Evolutionary conservation across 2,329 filamentous ascomycete genomes (phyloP).

Genomic region (Aspergillus ochraceus): DNA sequence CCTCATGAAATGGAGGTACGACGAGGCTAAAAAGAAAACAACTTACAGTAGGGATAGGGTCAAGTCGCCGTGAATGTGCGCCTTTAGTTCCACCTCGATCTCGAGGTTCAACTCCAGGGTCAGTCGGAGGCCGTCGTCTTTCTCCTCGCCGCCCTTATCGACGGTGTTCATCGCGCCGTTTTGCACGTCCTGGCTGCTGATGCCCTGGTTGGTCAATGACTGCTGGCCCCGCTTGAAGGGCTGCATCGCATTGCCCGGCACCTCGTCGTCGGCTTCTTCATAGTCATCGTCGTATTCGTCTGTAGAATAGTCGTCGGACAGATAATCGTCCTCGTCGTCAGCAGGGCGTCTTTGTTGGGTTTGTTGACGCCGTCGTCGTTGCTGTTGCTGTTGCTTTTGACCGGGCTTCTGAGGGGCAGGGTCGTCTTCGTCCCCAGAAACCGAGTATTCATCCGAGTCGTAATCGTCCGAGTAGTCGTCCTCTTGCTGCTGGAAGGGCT

Average conservation of each 20-base stretch:
- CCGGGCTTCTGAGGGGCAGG: conserved; percentile 4
- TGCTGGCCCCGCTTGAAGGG: conserved; percentile 21
- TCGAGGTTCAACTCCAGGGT: conserved; percentile 62
- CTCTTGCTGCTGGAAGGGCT: conserved; percentile 22
- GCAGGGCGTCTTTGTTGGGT: conserved; percentile 22
- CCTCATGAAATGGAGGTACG: conserved; percentile 1
- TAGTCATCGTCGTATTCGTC: conserved; percentile 33
- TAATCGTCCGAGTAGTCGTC: conserved; percentile 28
- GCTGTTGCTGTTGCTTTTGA: conserved; percentile 16
- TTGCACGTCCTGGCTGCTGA: conserved; percentile 16
- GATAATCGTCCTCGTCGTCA: conserved; percentile 33
- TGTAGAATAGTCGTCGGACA: conserved; percentile 30
- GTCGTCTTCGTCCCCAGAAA: conserved; percentile 25
- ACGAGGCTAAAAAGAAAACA: not conserved
- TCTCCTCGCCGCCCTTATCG: conserved; percentile 27
- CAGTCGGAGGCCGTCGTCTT: conserved; percentile 52
- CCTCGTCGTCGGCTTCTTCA: conserved; percentile 32
- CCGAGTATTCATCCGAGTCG: conserved; percentile 30
- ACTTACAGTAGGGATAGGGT: conserved; percentile 55
- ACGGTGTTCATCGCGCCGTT: conserved; percentile 25
- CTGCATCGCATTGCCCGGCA: conserved; percentile 28
- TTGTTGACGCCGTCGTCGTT: conserved; percentile 20
- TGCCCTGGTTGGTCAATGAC: conserved; percentile 16
- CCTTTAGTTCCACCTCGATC: conserved; percentile 64
- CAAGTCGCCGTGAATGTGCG: conserved; percentile 64